Evolutionary conservation across 441 rosid species (phyloP), one percentile per base, ranked within the genome.

Genomic region (Gossypium davidsonii): DNA sequence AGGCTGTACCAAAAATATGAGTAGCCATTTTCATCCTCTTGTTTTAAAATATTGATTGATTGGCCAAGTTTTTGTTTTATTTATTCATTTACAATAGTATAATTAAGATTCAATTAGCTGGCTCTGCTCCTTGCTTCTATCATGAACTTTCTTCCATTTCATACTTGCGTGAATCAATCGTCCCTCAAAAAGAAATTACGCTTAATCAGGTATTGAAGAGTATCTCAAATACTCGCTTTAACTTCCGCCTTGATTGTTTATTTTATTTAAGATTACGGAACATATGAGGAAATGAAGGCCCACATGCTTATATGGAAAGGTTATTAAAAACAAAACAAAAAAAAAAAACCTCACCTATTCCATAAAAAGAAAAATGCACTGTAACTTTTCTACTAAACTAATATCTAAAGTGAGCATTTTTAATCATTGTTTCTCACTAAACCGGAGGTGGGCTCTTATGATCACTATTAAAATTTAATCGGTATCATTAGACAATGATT

Each of bases 141-240:
- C 42, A 28, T 26, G 44, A 60, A 3, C 44, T 14, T 57, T 59
- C 64, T 12, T 28, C 39, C 64, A 17, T 59, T 23, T 58, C 37
- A 58, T 25, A 1, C 63, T 23, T 58, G 78, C 80, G 80, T 73
- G 85, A 79, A 80, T 12, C 48, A 39, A 58, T 37, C 10, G 42
- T 37, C 42, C 69, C 7, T 34, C 39, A 34, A 6, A 34, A 34
- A 34, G 39, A 34, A 34, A 34, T 34, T 34, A 34, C 39, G 39
- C 39, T 34, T 34, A 34, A 34, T 34, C 9, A 34, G 9, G 39
- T 34, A 31, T 21, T 65, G 60, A 11, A 31, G 2, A 7, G 42
- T 37, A 7, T 37, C 42, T 7, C 42, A 37, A 37, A 37, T 7
- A 7, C 42, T 37, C 10, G 10, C 39, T 34, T 34, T 34, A 34